Base-by-base conservation (phyloP, 2,329 filamentous ascomycete species). In the Aspergillus sojae region DNA sequence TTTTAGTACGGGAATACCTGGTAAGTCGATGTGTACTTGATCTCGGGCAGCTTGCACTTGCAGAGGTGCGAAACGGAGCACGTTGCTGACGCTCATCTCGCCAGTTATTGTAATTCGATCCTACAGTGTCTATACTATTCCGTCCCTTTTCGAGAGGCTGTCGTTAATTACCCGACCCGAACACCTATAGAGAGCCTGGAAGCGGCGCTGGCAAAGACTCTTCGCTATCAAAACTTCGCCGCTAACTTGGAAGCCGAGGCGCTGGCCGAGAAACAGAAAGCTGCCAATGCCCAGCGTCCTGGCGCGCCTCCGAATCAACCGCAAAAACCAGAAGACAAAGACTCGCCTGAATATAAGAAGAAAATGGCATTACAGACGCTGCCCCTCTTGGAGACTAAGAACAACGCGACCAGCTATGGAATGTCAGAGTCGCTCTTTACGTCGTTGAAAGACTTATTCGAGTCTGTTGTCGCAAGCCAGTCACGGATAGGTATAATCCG, bases 121-220 rank as follows among this genome's bases (percentile, higher is more conserved):
- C 87, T 99, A 63, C 95, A 99, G 82, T 96, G 93, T 72, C 88
- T 99, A 62, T 99, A 96, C 81, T 97, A 96, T 82, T 97, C 94
- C 23, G 90, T 93, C 52, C 89, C 92, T 36, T 99, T 99, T 79
- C 92, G 95, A 80, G 91, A 97, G 82, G 89, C 94, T 74, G 93
- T 99, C 70, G 89, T 99, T 79, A 94, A 91, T 74, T 99, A 96
- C 74, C 94, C 95, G 4, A 85, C 87, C 39, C 84, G 88, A 65
- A 89, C 90, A 5, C 88, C 91, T 12, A 83, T 88, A 67, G 88
- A 92, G 72, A 88, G 86, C 21, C 85, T 93, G 60, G 88, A 91
- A 68, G 87, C 88, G 45, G 78, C 80, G 4, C 71, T 77, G 63
- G 75, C 73, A 26, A 75, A 73, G 48, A 77, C 75, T 62, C 70